Base-by-base conservation (phyloP, 176 grass and related monocot genomes). In the Zizania latifolia region DNA sequence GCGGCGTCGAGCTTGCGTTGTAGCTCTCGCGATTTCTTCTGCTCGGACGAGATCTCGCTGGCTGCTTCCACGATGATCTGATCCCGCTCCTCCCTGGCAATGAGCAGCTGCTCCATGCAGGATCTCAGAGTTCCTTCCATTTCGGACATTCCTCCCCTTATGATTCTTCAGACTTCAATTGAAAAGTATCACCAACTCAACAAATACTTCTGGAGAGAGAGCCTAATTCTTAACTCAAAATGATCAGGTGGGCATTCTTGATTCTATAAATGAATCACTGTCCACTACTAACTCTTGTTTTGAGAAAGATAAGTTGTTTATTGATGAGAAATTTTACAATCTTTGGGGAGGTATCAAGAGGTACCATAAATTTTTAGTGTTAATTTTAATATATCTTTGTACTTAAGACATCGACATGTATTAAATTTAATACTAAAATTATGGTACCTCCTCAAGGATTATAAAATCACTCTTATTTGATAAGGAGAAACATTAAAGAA, bases 51-150 rank as follows among this genome's bases (percentile, higher is more conserved):
- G 61, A 92, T 86, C 70, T 92, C 75, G 51, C 77, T 82, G n/a
- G 85, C 75, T 10, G 86, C 82, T 71, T 90, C 79, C 14, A 75
- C 23, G 61, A 85, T 83, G 50, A 92, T 81, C 44, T 92, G 81
- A 36, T 93, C 86, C 62, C 88, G 71, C 45, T 96, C 93, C 70
- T 97, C 87, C 75, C 83, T 82, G 16, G 81, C 82, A 11, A 71
- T 31, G 16, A 73, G 70, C 28, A 92, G 70, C 79, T 80, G 83
- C 71, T 89, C 88, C 86, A 85, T 88, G 71, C 87, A 86, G 41
- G 81, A 75, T 45, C 86, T 84, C 78, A 92, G 66, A 29, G 86
- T 60, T 57, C 77, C 75, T 81, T 81, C 43, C 58, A 82, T 72
- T 81, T 84, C 88, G 31, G 64, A 23, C 83, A 75, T 68, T 35